Evolutionary conservation across 2,329 filamentous ascomycete genomes (phyloP), one percentile per base, ranked within the genome.

Genomic region (Apiospora malaysiana): DNA sequence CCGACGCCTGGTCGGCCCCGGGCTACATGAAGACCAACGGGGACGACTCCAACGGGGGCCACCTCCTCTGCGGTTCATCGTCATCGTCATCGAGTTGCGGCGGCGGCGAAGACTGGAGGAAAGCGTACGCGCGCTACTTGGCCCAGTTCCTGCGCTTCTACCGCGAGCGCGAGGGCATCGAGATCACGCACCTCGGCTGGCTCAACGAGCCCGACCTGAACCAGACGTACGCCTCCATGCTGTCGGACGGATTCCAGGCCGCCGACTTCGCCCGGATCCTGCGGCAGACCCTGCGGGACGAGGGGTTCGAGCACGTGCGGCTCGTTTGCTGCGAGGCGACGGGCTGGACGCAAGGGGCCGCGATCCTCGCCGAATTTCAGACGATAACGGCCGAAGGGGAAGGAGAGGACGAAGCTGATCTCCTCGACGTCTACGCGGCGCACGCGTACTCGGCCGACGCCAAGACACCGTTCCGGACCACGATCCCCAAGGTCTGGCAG

Each of bases 261-360:
- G 85, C 83, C 65, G 83, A 85, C 51, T 87, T 89, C 76, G 85
- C 89, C 78, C 77, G 79, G 70, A 79, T 85, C n/a, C 80, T 89
- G 59, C 79, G 81, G 68, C 79, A 81, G 23, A 83, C 83, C 1
- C 79, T 87, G 66, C 77, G 73, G 45, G 69, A 74, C 23, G 71
- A 72, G 8, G 75, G 74, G 56, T 72, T 78, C 46, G 70, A 68
- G 18, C 66, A 71, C 25, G 66, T 69, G 43, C 76, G 75, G 4
- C 81, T 84, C 66, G 81, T 80, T 49, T 84, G 82, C 77, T 84
- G 83, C 71, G 83, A 85, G 69, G 81, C 78, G 23, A 82, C 80
- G 10, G 82, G 82, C 45, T 83, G 82, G 70, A 68, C 71, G 45
- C 63, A 47, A n/a, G 68, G 68, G 23, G 66, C 71, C 43, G 69